Conservation (phyloP, 2,329 filamentous ascomycete species). For the Lizonia empirigonia region DNA sequence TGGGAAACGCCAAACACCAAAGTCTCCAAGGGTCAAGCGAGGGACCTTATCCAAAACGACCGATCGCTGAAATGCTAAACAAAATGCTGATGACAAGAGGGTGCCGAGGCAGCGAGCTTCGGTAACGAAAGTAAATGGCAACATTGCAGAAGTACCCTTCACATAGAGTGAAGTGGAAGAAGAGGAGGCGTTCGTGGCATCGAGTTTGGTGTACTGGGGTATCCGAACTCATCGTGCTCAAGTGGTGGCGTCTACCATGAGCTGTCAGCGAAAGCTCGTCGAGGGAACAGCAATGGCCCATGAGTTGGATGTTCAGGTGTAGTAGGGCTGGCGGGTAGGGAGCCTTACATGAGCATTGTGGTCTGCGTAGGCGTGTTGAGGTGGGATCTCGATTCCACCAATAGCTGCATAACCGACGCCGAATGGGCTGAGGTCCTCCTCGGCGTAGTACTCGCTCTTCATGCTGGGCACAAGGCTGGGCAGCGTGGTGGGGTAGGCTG, state of each 20-base stretch:
- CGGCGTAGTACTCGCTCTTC: constrained; percentile 68
- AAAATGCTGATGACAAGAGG: constrained; percentile 35
- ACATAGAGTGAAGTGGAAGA: constrained; percentile 44
- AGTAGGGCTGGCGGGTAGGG: constrained; percentile 49
- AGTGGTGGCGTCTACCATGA: constrained; percentile 72
- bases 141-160: constrained; percentile 7
- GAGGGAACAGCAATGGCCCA: constrained; percentile 29
- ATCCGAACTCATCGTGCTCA: constrained; percentile 62
- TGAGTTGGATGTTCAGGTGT: constrained; percentile 42
- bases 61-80: constrained; percentile 48
- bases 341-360: constrained; percentile 77
- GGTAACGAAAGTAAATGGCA: constrained; percentile 16
- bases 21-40: constrained; percentile 40
- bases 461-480: constrained; percentile 66
- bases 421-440: constrained; percentile 67
- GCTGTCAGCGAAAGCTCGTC: constrained; percentile 46
- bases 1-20: constrained; percentile 35
- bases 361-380: constrained; percentile 67
- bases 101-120: constrained; percentile 26
- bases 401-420: constrained; percentile 73
- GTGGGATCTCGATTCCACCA: constrained; percentile 66
- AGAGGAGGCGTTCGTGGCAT: constrained; percentile 70
- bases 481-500: constrained; percentile 60
- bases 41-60: constrained; percentile 37
- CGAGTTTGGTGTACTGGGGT: constrained; percentile 72